Conservation (phyloP, 805 yeast species). For the Candida dendrica region DNA sequence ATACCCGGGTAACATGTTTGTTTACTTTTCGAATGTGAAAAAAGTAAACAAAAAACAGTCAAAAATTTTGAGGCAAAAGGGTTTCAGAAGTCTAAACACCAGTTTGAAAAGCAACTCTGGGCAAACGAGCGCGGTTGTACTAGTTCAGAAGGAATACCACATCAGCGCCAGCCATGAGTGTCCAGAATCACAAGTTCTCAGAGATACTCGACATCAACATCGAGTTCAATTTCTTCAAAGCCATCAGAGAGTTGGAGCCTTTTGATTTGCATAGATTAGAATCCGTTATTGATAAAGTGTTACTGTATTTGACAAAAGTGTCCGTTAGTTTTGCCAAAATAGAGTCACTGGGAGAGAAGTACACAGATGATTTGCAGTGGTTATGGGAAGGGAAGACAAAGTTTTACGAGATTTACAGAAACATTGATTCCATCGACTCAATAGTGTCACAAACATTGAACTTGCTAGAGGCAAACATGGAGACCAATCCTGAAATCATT, state of each 20-base stretch:
- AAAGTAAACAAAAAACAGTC: not conserved
- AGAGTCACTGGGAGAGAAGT: not conserved
- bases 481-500: conserved; percentile 14
- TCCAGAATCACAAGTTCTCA: conserved; percentile 11
- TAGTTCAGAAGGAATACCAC: conserved; percentile 4
- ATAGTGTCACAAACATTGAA: conserved; percentile 28
- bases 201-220: conserved; percentile 15
- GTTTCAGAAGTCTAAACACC: no score
- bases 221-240: conserved; percentile 19
- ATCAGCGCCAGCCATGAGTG: conserved; percentile 20
- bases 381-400: conserved; percentile 25
- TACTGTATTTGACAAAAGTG: conserved; percentile 12
- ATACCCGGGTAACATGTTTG: not conserved
- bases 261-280: conserved; percentile 15
- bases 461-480: conserved; percentile 24
- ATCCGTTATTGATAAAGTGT: conserved; percentile 14
- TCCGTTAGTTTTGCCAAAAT: conserved; percentile 9
- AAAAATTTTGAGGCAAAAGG: no score
- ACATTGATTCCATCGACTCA: conserved; percentile 27
- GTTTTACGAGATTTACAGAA: conserved; percentile 24
- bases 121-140: not conserved
- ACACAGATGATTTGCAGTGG: conserved; percentile 20
- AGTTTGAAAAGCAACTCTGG: no score
- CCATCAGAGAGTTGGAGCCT: conserved; percentile 18
- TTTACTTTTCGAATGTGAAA: not conserved